A percentile compares a stretch with the other conserved stretches of the same genome.
Evolutionary conservation across 805 yeast genomes (phyloP).

Genomic region (Sugiyamaella smithiae): DNA sequence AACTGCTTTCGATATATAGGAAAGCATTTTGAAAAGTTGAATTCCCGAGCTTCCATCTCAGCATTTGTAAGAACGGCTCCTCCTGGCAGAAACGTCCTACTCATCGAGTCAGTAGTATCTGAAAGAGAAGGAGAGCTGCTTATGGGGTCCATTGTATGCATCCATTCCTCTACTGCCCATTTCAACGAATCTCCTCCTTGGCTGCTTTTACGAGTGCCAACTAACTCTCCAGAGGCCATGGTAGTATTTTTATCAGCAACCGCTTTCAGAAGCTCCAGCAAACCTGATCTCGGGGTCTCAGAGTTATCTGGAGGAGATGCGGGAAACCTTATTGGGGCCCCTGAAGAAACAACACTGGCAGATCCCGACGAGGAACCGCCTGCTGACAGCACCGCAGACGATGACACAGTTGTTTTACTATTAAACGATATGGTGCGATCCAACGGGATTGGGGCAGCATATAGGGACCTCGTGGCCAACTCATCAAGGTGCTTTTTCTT

Average conservation of each 20-base stretch:
- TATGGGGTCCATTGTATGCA: background rate
- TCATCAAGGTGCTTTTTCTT: conserved; percentile 1
- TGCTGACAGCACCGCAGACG: background rate
- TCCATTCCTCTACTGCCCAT: conserved; percentile 7
- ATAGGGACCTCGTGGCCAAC: background rate
- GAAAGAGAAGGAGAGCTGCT: background rate
- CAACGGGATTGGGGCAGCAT: background rate
- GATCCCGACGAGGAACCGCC: background rate
- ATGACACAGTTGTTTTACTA: background rate
- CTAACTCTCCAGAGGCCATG: background rate
- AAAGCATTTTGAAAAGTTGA: conserved; percentile 71
- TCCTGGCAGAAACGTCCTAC: background rate
- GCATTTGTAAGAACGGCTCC: conserved; percentile 9
- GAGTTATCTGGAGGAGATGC: conserved; percentile 4
- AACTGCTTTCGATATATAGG: conserved; percentile 71
- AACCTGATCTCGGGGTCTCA: background rate
- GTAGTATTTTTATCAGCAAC: conserved; percentile 3
- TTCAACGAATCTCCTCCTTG: conserved; percentile 2
- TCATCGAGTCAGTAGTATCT: background rate
- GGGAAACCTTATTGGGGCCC: background rate
- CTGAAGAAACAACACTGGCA: background rate
- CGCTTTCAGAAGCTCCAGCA: background rate
- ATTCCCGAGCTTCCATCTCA: conserved; percentile 23
- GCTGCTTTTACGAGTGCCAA: background rate
- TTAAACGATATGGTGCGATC: background rate